Evolutionary conservation across 1,284 basidiomycete genomes (phyloP).

Genomic region (Apiotrichum gamsii): DNA sequence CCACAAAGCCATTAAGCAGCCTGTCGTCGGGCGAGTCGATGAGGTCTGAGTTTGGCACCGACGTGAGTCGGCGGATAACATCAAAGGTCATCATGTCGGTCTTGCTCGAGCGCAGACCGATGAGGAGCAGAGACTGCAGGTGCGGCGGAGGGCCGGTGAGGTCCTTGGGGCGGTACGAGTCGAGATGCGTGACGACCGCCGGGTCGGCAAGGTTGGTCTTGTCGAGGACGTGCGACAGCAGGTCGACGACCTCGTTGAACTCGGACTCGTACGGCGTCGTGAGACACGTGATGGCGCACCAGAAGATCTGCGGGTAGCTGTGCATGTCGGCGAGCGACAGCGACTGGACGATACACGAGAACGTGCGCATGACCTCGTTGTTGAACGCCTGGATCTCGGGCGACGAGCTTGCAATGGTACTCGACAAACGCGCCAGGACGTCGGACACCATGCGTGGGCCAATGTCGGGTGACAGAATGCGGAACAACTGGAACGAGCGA

Average conservation of each 20-base stretch:
- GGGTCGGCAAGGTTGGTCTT: constrained; percentile 68
- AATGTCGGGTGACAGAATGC: constrained; percentile 69
- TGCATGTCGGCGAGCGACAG: constrained; percentile 57
- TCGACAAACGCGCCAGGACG: constrained; percentile 75
- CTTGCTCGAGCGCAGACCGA: constrained; percentile 71
- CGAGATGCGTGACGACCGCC: constrained; percentile 57
- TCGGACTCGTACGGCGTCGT: constrained; percentile 77
- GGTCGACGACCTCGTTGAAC: constrained; percentile 62
- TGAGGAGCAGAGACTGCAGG: constrained; percentile 69
- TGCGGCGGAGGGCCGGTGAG: constrained; percentile 63
- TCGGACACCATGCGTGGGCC: constrained; percentile 69
- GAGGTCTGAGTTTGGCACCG: constrained; percentile 59
- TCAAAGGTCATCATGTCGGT: constrained; percentile 65
- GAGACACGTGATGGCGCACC: constrained; percentile 75
- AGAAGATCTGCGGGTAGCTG: constrained; percentile 72
- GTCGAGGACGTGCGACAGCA: constrained; percentile 65
- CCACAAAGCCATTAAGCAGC: constrained; percentile 74
- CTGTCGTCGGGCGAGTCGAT: constrained; percentile 68
- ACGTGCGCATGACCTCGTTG: constrained; percentile 72
- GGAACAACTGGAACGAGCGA: constrained; percentile 84
- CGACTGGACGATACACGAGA: constrained; percentile 61
- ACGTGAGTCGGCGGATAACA: constrained; percentile 62
- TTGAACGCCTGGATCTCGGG: constrained; percentile 75
- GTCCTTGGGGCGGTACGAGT: constrained; percentile 62
- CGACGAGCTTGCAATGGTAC: constrained; percentile 66